These are phyloP conservation scores for Acer negundo DNA, from an alignment of 345 rosid genomes.

Conservation along the genomic window DNA sequence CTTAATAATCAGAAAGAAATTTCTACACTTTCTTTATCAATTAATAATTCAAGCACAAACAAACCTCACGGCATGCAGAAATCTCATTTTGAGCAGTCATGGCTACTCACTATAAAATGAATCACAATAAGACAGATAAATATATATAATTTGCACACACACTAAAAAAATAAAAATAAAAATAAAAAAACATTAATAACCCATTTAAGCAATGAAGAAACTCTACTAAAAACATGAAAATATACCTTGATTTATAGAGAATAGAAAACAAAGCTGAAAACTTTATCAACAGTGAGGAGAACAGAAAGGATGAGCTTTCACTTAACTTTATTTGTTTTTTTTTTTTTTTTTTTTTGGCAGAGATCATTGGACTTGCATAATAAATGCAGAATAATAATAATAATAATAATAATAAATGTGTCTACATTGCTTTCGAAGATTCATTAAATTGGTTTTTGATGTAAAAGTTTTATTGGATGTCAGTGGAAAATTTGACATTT, in stretches of 20 bases:
- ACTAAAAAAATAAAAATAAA: not conserved
- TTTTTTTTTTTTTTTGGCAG: no score
- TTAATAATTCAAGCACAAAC: slow-evolving; percentile 24
- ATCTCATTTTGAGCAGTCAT: slow-evolving; percentile 24
- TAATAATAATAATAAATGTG: no score
- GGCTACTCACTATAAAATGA: not conserved
- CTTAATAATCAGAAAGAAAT: not conserved
- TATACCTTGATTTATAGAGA: not conserved
- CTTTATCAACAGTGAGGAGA: not conserved
- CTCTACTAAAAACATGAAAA: not conserved
- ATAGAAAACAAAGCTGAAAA: not conserved
- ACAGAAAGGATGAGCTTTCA: not conserved
- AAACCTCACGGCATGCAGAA: slow-evolving; percentile 45
- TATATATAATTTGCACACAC: not conserved
- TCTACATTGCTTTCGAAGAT: no score
- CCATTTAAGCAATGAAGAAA: not conserved
- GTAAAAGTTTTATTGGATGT: no score
- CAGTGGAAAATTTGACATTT: no score
- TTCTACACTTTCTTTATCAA: not conserved
- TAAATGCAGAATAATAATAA: no score
- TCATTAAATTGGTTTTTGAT: no score
- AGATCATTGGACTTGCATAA: no score
- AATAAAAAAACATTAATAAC: not conserved
- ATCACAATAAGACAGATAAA: no score
- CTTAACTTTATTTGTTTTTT: no score